These are phyloP conservation scores for Blastobotrys apis DNA, from an alignment of 1,139 yeast species.

Conservation along the genomic window DNA sequence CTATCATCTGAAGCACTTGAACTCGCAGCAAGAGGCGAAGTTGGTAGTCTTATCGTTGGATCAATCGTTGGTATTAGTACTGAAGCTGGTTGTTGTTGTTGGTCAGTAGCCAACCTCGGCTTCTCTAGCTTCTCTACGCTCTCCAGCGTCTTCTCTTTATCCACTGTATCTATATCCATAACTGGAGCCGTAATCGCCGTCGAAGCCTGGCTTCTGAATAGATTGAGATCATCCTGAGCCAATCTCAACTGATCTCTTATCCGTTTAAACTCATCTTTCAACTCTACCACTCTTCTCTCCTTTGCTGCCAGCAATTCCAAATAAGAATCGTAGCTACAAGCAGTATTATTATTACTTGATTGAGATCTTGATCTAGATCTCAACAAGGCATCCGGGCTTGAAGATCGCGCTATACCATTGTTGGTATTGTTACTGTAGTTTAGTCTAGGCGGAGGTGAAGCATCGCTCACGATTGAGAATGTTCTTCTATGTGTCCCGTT, in stretches of 20 bases:
- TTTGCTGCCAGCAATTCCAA: slow-evolving; percentile 36
- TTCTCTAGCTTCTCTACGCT: neutral
- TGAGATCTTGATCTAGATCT: neutral
- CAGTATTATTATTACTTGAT: neutral
- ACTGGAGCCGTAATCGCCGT: slow-evolving; percentile 7
- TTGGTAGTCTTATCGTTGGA: neutral
- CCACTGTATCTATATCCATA: neutral
- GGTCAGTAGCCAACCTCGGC: neutral
- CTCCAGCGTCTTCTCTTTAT: neutral
- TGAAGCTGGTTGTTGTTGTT: neutral
- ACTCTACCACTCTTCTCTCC: slow-evolving; percentile 36
- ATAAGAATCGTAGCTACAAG: slow-evolving; percentile 18
- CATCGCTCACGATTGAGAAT: neutral
- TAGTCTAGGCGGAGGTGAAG: neutral
- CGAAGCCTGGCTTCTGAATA: slow-evolving; percentile 26
- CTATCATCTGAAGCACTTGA: neutral
- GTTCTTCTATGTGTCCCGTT: neutral
- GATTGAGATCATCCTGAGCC: slow-evolving; percentile 31
- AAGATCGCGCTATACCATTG: too few species aligned
- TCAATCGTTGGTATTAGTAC: neutral
- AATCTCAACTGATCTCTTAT: slow-evolving; percentile 28
- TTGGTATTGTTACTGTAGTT: neutral
- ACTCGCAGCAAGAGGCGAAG: neutral
- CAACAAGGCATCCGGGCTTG: neutral
- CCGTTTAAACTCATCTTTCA: slow-evolving; percentile 33